Evolutionary conservation across 2,329 filamentous ascomycete genomes (phyloP), one percentile per base, ranked within the genome.

Genomic region (Escovopsis sp.): DNA sequence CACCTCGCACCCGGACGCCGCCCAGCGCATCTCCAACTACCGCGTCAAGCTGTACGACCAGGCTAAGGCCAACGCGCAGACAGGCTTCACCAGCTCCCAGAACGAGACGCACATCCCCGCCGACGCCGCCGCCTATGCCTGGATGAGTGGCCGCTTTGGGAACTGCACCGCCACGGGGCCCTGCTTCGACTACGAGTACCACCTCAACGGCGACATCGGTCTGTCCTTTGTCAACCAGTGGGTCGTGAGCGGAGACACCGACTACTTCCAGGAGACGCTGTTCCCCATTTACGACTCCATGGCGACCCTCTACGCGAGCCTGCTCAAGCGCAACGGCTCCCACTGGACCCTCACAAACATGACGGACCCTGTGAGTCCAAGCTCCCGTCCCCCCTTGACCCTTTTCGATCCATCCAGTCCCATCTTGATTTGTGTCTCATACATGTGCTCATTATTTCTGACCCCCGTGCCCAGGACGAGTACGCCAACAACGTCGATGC

Each of bases 121-220:
- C 1, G 49, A 56, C 40, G 61, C 46, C 5, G 48, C 50, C 14
- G 68, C 76, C 1, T 84, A 72, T 51, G 70, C 79, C 1, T 84
- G 79, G 79, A 82, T 77, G 0, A 77, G 72, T 48, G 77, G 72
- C 7, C 64, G 79, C 2, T 76, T 67, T 50, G 79, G 79, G 4
- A 82, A 83, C 50, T 83, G 79, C 49, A 53, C 79, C 0, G 69
- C 63, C 3, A 71, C 70, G 3, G 71, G 71, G 1, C 67, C 71
- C 5, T 83, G 79, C 56, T 79, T 76, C 53, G 78, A 82, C 54
- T 83, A 83, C 50, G 68, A 84, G 52, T 84, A 83, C 48, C 79
- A 83, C 50, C 50, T 83, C 36, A 82, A 82, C 48, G 78, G 77
- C 4, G 79, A 83, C 45, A 81, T 83, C 49, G 77, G 72, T 1